Evolutionary conservation across 2,329 filamentous ascomycete species (phyloP).

Genomic region (Aspergillus sp.): DNA sequence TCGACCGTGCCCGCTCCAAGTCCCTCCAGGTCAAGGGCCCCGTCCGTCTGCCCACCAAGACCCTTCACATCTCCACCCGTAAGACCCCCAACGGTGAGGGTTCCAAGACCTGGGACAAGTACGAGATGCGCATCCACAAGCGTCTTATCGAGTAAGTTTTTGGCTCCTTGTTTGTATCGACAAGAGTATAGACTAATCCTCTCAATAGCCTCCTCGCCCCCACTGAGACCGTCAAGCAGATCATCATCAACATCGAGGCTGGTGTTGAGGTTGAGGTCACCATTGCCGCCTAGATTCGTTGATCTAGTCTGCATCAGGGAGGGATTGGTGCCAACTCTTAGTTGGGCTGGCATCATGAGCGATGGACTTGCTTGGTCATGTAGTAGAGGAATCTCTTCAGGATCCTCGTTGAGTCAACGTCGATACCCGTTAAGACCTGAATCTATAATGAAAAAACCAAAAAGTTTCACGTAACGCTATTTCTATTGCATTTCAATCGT

Average conservation of each 20-base stretch:
- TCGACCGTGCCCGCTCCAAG: constrained; percentile 98
- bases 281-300: constrained; percentile 44
- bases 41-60: constrained; percentile 96
- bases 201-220: constrained; percentile 75
- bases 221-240: constrained; percentile 67
- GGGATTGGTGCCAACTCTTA: constrained; percentile 16
- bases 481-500: too few relatives aligned
- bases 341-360: constrained; percentile 9
- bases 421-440: constrained; percentile 28
- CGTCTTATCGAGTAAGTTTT: constrained; percentile 79
- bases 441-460: constrained; percentile 25
- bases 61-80: constrained; percentile 91
- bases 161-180: background rate
- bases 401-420: constrained; percentile 11
- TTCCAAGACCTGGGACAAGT: constrained; percentile 99
- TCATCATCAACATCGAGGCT: constrained; percentile 52
- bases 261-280: constrained; percentile 52
- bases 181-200: constrained; percentile 8
- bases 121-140: constrained; percentile 99
- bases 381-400: constrained; percentile 10
- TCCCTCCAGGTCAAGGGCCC: constrained; percentile 97
- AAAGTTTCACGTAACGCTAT: background rate
- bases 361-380: constrained; percentile 11
- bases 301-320: constrained; percentile 19
- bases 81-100: constrained; percentile 99